Percentiles rank a stretch among this genome's conserved stretches.
Conservation (phyloP, 495 filamentous ascomycete genomes). For the Mycothermus thermophilus region DNA sequence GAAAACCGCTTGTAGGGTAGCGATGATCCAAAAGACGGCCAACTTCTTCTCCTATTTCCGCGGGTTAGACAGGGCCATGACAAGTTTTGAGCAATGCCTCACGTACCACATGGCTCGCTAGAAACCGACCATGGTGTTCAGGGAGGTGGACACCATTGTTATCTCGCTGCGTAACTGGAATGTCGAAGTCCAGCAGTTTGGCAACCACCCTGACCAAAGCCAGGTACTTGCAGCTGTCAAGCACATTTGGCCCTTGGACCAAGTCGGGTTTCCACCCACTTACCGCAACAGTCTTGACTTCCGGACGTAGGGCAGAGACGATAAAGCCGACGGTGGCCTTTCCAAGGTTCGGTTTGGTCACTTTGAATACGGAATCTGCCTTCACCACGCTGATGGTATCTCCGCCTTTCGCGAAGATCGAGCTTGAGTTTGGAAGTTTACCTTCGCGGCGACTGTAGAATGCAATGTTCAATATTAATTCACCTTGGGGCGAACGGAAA, state of each 20-base stretch:
- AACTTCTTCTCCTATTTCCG: conserved; percentile 9
- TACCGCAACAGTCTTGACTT: neutral
- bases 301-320: neutral
- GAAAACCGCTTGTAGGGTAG: conserved; percentile 1
- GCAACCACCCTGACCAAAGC: neutral
- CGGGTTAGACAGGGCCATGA: neutral
- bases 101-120: conserved; percentile 1
- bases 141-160: neutral
- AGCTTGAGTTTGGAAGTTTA: neutral
- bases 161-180: neutral
- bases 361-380: neutral
- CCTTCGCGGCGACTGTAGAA: conserved; percentile 1
- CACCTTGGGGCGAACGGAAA: neutral
- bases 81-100: neutral
- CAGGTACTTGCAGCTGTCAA: conserved; percentile 3
- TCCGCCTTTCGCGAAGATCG: neutral
- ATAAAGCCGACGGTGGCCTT: conserved; percentile 5
- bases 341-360: neutral
- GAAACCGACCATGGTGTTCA: conserved; percentile 6
- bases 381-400: neutral
- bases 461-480: neutral
- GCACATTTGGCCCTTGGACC: neutral
- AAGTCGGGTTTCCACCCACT: conserved; percentile 6
- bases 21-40: conserved; percentile 5
- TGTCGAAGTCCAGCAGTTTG: neutral